phyloP scores from a whole-genome alignment of 306 rosid genomes.

The Inga leiocalycina region DNA sequence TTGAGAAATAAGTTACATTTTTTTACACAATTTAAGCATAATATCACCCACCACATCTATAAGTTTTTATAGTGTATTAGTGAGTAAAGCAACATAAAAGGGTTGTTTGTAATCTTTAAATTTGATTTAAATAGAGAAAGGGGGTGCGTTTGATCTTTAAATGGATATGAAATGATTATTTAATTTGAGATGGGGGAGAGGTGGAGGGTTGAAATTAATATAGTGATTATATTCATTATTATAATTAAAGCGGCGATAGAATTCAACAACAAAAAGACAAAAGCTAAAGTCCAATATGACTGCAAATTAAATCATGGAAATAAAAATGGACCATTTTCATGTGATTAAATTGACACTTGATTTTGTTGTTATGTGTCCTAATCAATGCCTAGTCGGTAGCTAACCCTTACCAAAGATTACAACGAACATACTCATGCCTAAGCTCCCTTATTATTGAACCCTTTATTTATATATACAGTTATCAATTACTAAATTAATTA shows the following conservation, averaged over 20 bases:
- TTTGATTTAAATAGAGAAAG: too few relatives aligned
- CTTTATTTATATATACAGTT: constrained; percentile 8
- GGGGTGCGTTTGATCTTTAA: background rate
- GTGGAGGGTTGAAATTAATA: background rate
- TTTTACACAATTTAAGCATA: too few relatives aligned
- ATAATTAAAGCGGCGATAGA: background rate
- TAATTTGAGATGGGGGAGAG: background rate
- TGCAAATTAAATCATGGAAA: background rate
- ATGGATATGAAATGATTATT: background rate
- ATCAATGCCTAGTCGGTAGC: constrained; percentile 52
- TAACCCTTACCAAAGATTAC: constrained; percentile 62
- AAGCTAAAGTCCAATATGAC: constrained; percentile 23
- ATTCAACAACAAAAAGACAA: constrained; percentile 27
- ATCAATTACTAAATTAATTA: background rate
- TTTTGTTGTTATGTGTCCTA: constrained; percentile 1
- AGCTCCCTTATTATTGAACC: constrained; percentile 4
- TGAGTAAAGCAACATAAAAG: background rate
- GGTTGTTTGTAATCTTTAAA: background rate
- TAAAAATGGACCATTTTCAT: constrained; percentile 10
- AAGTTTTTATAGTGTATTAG: background rate
- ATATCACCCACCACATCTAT: background rate
- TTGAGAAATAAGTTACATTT: too few relatives aligned
- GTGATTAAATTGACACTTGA: constrained; percentile 12
- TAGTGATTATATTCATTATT: background rate
- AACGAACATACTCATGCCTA: constrained; percentile 27